Evolutionary conservation across 23 red algal genomes (phyloP).

Genomic region (Gracilaria gracilis): DNA sequence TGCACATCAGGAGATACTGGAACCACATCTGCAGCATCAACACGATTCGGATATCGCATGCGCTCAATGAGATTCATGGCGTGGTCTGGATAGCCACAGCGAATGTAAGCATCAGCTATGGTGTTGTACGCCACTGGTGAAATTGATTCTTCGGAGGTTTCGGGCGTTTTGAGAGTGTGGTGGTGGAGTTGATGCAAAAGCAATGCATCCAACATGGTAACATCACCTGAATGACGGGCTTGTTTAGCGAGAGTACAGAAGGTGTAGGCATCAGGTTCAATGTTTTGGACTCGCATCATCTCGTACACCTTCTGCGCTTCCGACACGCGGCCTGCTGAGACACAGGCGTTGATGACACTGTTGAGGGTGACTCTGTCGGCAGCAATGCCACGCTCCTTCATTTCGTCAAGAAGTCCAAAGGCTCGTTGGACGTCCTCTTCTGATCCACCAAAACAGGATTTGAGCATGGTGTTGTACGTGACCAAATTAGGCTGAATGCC

Average conservation of each 20-base stretch:
- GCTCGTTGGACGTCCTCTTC: slow-evolving; percentile 55
- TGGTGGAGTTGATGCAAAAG: slow-evolving; percentile 70
- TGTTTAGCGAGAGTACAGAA: slow-evolving; percentile 70
- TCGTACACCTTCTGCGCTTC: slow-evolving; percentile 57
- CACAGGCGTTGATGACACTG: slow-evolving; percentile 53
- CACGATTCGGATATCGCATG: slow-evolving; percentile 41
- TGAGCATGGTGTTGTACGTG: slow-evolving; percentile 75
- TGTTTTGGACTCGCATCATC: slow-evolving; percentile 39
- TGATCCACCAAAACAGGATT: slow-evolving; percentile 51
- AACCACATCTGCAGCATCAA: slow-evolving; percentile 27
- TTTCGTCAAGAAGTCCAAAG: slow-evolving; percentile 51
- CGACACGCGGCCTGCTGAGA: slow-evolving; percentile 50
- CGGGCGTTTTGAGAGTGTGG: slow-evolving; percentile 19
- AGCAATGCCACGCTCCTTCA: slow-evolving; percentile 66
- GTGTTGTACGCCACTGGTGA: slow-evolving; percentile 68
- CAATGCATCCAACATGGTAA: slow-evolving; percentile 60
- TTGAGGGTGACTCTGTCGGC: slow-evolving; percentile 72
- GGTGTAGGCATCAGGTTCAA: slow-evolving; percentile 58
- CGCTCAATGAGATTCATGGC: slow-evolving; percentile 61
- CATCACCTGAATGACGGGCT: slow-evolving; percentile 36
- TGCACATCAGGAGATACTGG: slow-evolving; percentile 64
- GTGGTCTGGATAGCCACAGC: slow-evolving; percentile 47
- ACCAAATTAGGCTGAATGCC: slow-evolving; percentile 73
- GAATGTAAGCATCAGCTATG: slow-evolving; percentile 80
- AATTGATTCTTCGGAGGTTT: slow-evolving; percentile 10